A percentile compares a stretch with the other conserved stretches of the same genome.
Evolutionary conservation across 805 yeast genomes (phyloP).

Genomic region (Hanseniaspora nectarophila): DNA sequence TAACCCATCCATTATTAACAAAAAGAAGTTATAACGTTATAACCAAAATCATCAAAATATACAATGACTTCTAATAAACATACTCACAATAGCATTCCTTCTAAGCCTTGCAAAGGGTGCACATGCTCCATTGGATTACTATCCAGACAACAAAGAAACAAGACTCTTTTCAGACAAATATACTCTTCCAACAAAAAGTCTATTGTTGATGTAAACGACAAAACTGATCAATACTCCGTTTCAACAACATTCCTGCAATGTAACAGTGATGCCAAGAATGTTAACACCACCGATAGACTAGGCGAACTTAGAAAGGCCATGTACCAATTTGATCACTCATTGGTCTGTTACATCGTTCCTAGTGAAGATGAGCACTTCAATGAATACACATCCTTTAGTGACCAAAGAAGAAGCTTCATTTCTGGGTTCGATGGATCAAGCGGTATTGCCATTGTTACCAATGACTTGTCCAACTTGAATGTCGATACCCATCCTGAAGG

Average conservation of each 20-base stretch:
- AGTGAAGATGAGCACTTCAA: conserved; percentile 91
- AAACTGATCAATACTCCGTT: conserved; percentile 31
- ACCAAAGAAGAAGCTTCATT: conserved; percentile 70
- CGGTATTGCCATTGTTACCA: conserved; percentile 77
- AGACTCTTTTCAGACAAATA: conserved; percentile 37
- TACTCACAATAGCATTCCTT: conserved; percentile 23
- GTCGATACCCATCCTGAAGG: conserved; percentile 35
- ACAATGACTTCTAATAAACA: conserved; percentile 14
- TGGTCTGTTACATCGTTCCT: conserved; percentile 68
- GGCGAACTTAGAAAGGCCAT: conserved; percentile 50
- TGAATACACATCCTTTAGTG: conserved; percentile 74
- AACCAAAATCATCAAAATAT: not conserved
- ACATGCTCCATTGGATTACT: conserved; percentile 75
- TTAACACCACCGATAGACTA: conserved; percentile 51
- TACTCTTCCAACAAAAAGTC: conserved; percentile 13
- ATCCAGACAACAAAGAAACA: conserved; percentile 52
- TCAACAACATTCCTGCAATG: conserved; percentile 23
- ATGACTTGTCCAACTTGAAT: conserved; percentile 33
- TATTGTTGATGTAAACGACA: conserved; percentile 19
- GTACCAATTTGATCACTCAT: conserved; percentile 36
- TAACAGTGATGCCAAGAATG: conserved; percentile 28
- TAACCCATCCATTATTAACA: too few relatives aligned
- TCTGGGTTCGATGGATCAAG: conserved; percentile 90
- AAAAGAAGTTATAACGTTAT: too few relatives aligned
- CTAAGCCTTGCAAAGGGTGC: conserved; percentile 56